Base-by-base conservation (phyloP, 345 rosid species). In the Trapa incisa region DNA sequence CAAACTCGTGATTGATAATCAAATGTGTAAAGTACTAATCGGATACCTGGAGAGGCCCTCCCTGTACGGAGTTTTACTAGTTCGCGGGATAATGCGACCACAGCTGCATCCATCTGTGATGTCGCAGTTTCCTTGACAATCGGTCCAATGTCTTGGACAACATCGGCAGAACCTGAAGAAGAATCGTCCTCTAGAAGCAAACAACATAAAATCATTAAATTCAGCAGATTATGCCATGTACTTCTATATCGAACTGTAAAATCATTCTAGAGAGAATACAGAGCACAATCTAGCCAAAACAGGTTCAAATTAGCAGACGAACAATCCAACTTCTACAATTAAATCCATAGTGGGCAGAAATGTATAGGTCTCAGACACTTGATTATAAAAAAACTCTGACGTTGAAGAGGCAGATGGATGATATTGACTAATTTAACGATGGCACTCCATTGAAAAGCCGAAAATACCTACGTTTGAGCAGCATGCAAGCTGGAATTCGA, bases 71-170 rank as follows among this genome's bases (percentile, higher is more conserved):
- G 69, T 72, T 94, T 94, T 67, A 85, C 72, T 64, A 94, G 74
- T 74, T 91, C 97, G 6, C 92, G 84, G 0, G 95, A 80, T 66
- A 91, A 65, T 3, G 99, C 89, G 69, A 78, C 87, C 10, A 87
- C 65, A 47, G 96, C 99, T 16, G 97, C 93, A 64, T 91, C 97
- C 99, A 94, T 94, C 65, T 86, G 99, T 8, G 89, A 81, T 47
- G 77, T 53, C 47, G 97, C 86, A 39, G 76, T 39, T 60, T 85
- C 82, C 78, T 89, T 91, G 36, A 86, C 86, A 15, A 69, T 53
- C 22, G 93, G 96, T 1, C 99, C 93, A 15, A 91, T 85, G 77
- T 89, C 88, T 2, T 75, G 68, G 57, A 65, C 75, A 43, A 70
- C 77, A 67, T 87, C 95, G 29, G 80, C 77, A 11, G 83, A 74